Evolutionary conservation across 768 basidiomycete genomes (phyloP).

Genomic region (Cystobasidium tubakii): DNA sequence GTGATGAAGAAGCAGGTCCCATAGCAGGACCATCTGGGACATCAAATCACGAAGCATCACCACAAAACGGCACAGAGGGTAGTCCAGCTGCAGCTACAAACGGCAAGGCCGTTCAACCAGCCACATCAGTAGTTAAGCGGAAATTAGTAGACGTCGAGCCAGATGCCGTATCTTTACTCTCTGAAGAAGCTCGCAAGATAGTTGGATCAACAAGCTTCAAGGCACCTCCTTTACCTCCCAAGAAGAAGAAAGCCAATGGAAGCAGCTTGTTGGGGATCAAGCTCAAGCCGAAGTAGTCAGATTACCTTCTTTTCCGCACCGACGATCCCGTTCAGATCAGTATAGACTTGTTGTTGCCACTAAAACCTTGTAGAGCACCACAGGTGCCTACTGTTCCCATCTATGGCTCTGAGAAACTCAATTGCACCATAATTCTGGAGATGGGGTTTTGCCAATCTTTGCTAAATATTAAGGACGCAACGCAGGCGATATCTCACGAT

Average conservation of each 20-base stretch:
- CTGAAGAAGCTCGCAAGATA: conserved; percentile 52
- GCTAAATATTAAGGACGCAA: too few species aligned
- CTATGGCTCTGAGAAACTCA: too few species aligned
- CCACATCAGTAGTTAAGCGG: conserved; percentile 56
- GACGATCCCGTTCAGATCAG: too few species aligned
- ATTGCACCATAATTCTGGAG: too few species aligned
- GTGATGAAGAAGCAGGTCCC: conserved; percentile 27
- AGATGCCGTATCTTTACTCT: conserved; percentile 62
- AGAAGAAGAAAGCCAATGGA: conserved; percentile 18
- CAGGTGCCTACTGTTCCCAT: too few species aligned
- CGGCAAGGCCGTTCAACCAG: background rate
- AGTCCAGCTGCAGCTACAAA: conserved; percentile 26
- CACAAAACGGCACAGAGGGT: conserved; percentile 45
- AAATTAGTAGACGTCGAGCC: conserved; percentile 77
- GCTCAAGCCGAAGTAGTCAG: conserved; percentile 5
- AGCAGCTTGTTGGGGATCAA: conserved; percentile 31
- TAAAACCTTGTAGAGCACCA: too few species aligned
- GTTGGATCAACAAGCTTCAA: conserved; percentile 28
- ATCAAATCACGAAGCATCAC: conserved; percentile 40
- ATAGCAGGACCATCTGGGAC: conserved; percentile 16
- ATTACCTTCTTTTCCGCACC: too few species aligned
- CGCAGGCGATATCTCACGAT: too few species aligned
- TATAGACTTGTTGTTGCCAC: too few species aligned
- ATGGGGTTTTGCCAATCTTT: too few species aligned
- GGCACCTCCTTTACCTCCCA: conserved; percentile 20